Percentiles rank a stretch among this genome's conserved stretches.
phyloP scores from a whole-genome alignment of 2,329 filamentous ascomycete genomes.

The Paradendryphiella salina region DNA sequence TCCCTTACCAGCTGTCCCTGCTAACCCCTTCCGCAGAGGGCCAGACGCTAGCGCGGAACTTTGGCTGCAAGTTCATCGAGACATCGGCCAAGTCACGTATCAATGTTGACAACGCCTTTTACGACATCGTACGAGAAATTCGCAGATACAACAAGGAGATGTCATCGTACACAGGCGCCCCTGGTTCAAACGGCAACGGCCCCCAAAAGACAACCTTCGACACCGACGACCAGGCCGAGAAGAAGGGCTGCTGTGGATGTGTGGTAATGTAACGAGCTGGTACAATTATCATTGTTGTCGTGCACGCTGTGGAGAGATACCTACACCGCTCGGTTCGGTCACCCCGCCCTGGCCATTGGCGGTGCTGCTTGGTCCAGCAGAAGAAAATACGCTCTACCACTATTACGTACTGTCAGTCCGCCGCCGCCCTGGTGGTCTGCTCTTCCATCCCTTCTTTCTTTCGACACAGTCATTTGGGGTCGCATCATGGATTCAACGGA shows the following conservation, averaged over 20 bases:
- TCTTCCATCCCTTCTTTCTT: slow-evolving; percentile 18
- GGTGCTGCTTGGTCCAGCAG: slow-evolving; percentile 24
- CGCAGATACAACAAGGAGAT: slow-evolving; percentile 98
- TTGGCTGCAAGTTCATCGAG: slow-evolving; percentile 98
- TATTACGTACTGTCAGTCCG: slow-evolving; percentile 42
- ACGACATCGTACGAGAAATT: slow-evolving; percentile 97
- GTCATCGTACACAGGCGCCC: slow-evolving; percentile 78
- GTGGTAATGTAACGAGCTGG: slow-evolving; percentile 71
- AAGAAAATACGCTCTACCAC: slow-evolving; percentile 40
- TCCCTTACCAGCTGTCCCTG: slow-evolving; percentile 5
- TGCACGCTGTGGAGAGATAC: slow-evolving; percentile 23
- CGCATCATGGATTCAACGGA: slow-evolving; percentile 32
- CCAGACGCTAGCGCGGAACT: slow-evolving; percentile 79
- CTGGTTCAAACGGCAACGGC: slow-evolving; percentile 55
- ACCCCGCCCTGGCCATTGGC: slow-evolving; percentile 31
- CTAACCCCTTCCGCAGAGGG: slow-evolving; percentile 67
- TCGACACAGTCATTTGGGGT: slow-evolving; percentile 34
- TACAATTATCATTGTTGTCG: slow-evolving; percentile 13
- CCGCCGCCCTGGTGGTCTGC: slow-evolving; percentile 19
- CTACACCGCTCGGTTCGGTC: slow-evolving; percentile 24
- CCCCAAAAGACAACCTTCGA: slow-evolving; percentile 70
- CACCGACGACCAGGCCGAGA: slow-evolving; percentile 68
- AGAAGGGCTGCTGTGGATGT: slow-evolving; percentile 77
- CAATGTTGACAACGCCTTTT: slow-evolving; percentile 98
- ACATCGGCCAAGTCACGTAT: slow-evolving; percentile 97